Base-by-base conservation (phyloP, 257 asterid genomes). In the Nicotiana noctiflora region DNA sequence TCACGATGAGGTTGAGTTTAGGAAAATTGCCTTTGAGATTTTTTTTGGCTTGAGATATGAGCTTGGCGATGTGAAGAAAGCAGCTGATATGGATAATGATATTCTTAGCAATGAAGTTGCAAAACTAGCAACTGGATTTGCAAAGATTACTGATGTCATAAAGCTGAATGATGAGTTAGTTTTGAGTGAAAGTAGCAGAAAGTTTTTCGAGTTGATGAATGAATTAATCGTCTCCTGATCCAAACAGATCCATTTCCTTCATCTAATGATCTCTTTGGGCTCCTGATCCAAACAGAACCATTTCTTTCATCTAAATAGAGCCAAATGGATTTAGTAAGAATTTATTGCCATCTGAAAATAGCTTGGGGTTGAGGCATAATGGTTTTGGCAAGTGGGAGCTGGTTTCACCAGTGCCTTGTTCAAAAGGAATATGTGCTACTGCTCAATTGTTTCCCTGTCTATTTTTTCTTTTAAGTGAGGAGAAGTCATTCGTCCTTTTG, bases 11-110 rank as follows among this genome's bases (percentile, higher is more conserved):
- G 27, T 25, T 25, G 27, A 25, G 27, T 25, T 25, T 25, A 25
- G 27, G 1, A 25, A 25, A 25, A 25, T 25, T 25, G 27, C 27
- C 27, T 25, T 25, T 25, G 27, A 25, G 27, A 25, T 25, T 25
- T 25, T 25, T 25, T 25, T 25, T 25, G 27, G 27, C 27, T 25
- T 25, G 27, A 25, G 27, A 1, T 1, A 25, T 25, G 27, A 25
- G 27, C 27, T 25, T 25, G 27, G 1, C 27, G 27, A 25, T 25
- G 27, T 25, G 27, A 25, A 25, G 27, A 25, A 25, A 25, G 27
- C 27, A 25, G 98, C 97, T 32, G 80, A 86, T 21, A 88, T 94
- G 91, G 97, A 92, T 56, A 87, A 94, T 0, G 91, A 89, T 4
- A 87, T 89, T 21, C 91, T 92, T 1, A 62, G 68, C 77, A 85